A percentile compares a stretch with the other conserved stretches of the same genome.
phyloP scores from a whole-genome alignment of 257 asterid species.

The Galeopsis tetrahit region DNA sequence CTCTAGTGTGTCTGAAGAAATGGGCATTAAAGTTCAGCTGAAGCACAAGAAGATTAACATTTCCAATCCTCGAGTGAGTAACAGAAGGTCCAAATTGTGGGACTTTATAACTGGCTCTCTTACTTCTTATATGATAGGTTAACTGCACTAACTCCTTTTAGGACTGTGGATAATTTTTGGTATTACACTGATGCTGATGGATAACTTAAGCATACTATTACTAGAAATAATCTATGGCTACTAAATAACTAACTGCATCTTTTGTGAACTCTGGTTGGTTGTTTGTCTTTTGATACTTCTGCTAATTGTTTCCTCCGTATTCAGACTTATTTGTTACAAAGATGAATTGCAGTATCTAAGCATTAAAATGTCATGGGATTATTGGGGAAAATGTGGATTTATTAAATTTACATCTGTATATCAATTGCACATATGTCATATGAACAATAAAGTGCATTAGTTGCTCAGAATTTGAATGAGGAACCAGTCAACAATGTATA shows the following conservation, averaged over 20 bases:
- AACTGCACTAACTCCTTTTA: neutral
- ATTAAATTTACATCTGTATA: neutral
- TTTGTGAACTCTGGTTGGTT: slow-evolving; percentile 20
- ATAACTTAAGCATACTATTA: neutral
- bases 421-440: slow-evolving; percentile 1
- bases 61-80: slow-evolving; percentile 91
- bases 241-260: neutral
- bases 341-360: slow-evolving; percentile 20
- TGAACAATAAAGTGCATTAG: slow-evolving; percentile 12
- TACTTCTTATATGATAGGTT: neutral
- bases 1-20: slow-evolving; percentile 74
- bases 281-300: slow-evolving; percentile 4
- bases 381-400: neutral
- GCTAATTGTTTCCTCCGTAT: neutral
- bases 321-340: neutral
- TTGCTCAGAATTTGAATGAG: neutral
- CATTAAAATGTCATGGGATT: neutral
- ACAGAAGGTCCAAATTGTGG: slow-evolving; percentile 22
- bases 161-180: neutral
- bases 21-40: slow-evolving; percentile 80
- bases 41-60: slow-evolving; percentile 99
- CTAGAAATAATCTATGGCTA: slow-evolving; percentile 6
- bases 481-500: slow-evolving; percentile 5
- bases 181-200: neutral
- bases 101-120: neutral